Evolutionary conservation across 2,329 filamentous ascomycete genomes (phyloP).

Genomic region (Fusarium solani-melongenae): DNA sequence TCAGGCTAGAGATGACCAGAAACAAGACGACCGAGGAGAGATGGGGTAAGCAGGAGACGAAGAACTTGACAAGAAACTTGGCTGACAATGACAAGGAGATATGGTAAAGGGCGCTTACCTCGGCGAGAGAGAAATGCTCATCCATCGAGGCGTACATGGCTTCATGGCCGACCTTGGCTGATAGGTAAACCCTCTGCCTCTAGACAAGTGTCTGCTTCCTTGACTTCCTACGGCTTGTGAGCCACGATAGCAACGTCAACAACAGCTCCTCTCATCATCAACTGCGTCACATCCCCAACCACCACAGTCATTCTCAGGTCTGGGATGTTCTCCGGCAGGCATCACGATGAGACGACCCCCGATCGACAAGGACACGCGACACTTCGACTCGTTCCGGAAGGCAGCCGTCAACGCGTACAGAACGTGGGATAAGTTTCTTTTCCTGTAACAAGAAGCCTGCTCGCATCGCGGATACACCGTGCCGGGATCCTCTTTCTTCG

Average conservation of each 20-base stretch:
- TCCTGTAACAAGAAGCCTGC: too few relatives aligned
- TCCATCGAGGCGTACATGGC: background rate
- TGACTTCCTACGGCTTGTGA: slow-evolving; percentile 2
- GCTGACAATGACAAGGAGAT: background rate
- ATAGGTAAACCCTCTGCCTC: background rate
- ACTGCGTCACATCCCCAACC: slow-evolving; percentile 21
- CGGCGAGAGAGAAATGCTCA: background rate
- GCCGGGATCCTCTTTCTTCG: slow-evolving; percentile 18
- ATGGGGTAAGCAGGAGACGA: background rate
- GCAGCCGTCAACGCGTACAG: slow-evolving; percentile 6
- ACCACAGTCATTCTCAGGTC: slow-evolving; percentile 16
- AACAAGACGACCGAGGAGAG: background rate
- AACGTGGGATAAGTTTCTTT: slow-evolving; percentile 21
- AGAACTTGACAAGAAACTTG: background rate
- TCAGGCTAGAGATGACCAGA: slow-evolving; percentile 1
- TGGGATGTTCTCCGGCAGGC: slow-evolving; percentile 6
- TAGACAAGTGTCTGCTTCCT: slow-evolving; percentile 3
- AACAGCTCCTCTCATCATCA: background rate
- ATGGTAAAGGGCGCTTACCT: slow-evolving; percentile 18
- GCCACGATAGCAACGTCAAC: background rate
- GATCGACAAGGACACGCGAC: slow-evolving; percentile 16
- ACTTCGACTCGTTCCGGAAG: slow-evolving; percentile 1
- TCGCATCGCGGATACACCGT: slow-evolving; percentile 8
- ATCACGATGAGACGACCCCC: background rate
- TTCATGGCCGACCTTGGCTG: slow-evolving; percentile 1